Evolutionary conservation across 1,284 basidiomycete genomes (phyloP).

Genomic region (Erythrobasidium hasegawianum): DNA sequence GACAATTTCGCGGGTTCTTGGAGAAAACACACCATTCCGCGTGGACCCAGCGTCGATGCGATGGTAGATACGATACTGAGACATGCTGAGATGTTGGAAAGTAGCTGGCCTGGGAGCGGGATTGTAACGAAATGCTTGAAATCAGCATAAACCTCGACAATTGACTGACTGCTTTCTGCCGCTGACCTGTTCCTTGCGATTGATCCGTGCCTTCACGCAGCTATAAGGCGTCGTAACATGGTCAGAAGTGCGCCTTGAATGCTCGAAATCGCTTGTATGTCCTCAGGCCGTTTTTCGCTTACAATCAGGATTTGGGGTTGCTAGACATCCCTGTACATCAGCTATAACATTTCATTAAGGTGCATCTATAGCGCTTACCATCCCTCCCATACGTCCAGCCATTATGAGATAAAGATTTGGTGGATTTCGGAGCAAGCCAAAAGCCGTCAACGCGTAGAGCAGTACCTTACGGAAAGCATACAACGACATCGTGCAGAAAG

Average conservation of each 20-base stretch:
- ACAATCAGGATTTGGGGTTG: constrained; percentile 4
- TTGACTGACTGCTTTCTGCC: constrained; percentile 49
- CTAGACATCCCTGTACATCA: background rate
- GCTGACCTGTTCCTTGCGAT: constrained; percentile 88
- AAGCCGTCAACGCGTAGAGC: too few relatives aligned
- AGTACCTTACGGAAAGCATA: too few relatives aligned
- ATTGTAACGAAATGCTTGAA: too few relatives aligned
- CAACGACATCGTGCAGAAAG: background rate
- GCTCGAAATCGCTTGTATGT: background rate
- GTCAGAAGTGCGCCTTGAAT: too few relatives aligned
- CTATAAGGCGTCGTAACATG: constrained; percentile 1
- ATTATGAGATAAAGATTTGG: background rate
- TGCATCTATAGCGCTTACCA: constrained; percentile 5
- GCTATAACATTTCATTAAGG: background rate
- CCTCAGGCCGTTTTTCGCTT: constrained; percentile 1
- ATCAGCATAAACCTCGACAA: too few relatives aligned
- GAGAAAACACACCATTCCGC: constrained; percentile 69
- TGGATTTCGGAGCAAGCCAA: too few relatives aligned
- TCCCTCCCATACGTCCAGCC: constrained; percentile 29
- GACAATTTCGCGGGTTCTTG: constrained; percentile 48
- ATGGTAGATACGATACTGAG: constrained; percentile 84
- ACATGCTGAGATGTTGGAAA: constrained; percentile 90
- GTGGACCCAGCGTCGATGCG: constrained; percentile 90
- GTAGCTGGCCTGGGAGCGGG: constrained; percentile 77
- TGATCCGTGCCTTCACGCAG: constrained; percentile 72